Conservation (phyloP, 116 monocot species). For the Cymodocea nodosa region DNA sequence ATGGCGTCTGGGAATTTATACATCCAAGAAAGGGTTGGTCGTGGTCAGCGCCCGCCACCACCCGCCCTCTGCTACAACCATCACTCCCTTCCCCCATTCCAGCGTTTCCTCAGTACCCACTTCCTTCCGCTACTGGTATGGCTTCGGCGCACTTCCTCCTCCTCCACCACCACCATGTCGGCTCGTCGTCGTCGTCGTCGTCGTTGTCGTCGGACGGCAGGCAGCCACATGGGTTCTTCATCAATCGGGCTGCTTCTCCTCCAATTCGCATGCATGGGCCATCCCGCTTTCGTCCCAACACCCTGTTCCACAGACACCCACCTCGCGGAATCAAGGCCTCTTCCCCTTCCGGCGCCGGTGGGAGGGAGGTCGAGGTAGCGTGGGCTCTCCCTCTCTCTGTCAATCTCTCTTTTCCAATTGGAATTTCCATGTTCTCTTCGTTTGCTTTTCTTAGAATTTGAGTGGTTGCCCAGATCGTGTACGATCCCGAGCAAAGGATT, state of each 20-base stretch:
- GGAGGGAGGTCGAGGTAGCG: constrained; percentile 64
- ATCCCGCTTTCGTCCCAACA: constrained; percentile 12
- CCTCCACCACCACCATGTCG: constrained; percentile 3
- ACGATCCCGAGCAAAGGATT: constrained; percentile 60
- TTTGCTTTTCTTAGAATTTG: background rate
- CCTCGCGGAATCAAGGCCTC: constrained; percentile 25
- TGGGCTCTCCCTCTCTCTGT: too few relatives aligned
- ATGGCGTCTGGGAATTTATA: too few relatives aligned
- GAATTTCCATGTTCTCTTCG: background rate
- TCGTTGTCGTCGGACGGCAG: background rate
- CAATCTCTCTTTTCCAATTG: background rate
- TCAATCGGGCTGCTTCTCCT: background rate
- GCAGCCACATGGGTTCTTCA: background rate
- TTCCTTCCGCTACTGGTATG: constrained; percentile 8
- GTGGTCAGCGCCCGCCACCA: too few relatives aligned
- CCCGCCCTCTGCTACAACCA: too few relatives aligned
- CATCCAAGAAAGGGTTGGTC: too few relatives aligned
- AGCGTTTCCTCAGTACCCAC: too few relatives aligned
- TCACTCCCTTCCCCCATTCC: too few relatives aligned
- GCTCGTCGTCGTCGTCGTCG: too few relatives aligned
- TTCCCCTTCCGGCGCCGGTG: constrained; percentile 15
- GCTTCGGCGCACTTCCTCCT: constrained; percentile 9
- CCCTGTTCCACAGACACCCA: constrained; percentile 5
- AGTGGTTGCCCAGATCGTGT: constrained; percentile 36
- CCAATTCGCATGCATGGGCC: constrained; percentile 11